These are phyloP conservation scores for Citrus trifoliata DNA, from an alignment of 345 rosid species.

Conservation along the genomic window DNA sequence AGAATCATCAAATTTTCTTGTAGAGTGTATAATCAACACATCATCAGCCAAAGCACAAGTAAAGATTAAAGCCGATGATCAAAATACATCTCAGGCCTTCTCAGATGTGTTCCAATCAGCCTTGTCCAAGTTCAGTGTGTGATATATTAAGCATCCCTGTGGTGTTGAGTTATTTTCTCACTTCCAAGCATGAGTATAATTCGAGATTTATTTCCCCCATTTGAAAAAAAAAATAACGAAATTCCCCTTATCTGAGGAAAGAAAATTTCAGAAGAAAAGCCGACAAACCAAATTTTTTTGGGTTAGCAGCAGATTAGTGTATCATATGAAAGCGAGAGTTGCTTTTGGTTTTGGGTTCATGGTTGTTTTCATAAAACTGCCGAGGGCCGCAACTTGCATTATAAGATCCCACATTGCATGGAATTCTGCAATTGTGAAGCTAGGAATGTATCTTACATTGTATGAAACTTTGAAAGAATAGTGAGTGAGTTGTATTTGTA, in stretches of 20 bases:
- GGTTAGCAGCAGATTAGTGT: slow-evolving; percentile 26
- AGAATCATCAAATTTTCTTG: slow-evolving; percentile 58
- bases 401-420: not conserved
- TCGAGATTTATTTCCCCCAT: not conserved
- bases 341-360: not conserved
- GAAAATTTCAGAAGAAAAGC: not conserved
- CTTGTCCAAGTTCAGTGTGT: slow-evolving; percentile 57
- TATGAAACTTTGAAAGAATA: not conserved
- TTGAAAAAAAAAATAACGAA: too few relatives aligned
- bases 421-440: not conserved
- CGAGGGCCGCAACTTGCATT: not conserved
- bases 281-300: not conserved
- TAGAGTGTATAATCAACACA: slow-evolving; percentile 84
- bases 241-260: not conserved
- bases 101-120: slow-evolving; percentile 52
- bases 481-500: not conserved
- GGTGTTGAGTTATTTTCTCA: not conserved
- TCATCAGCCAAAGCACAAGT: slow-evolving; percentile 70
- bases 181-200: not conserved
- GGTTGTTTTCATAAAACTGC: not conserved
- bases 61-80: slow-evolving; percentile 86
- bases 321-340: slow-evolving; percentile 11
- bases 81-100: slow-evolving; percentile 61
- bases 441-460: not conserved
- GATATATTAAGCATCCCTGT: slow-evolving; percentile 20